phyloP scores from a whole-genome alignment of 495 filamentous ascomycete species.

The Penicillium lividum region DNA sequence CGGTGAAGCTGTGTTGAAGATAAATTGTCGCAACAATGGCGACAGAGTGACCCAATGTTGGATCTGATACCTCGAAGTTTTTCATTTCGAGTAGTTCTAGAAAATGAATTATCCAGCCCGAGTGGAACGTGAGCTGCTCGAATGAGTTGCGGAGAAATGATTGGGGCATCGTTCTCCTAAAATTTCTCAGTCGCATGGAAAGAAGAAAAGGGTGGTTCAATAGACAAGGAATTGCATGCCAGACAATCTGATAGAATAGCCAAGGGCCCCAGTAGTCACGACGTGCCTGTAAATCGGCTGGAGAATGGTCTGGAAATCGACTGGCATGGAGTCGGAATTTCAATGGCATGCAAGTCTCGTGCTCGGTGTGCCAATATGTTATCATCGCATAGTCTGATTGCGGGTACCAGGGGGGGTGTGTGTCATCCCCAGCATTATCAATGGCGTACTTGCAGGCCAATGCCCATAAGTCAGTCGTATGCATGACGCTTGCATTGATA shows the following conservation, averaged over 20 bases:
- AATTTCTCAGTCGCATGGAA: conserved; percentile 42
- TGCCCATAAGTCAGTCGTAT: conserved; percentile 42
- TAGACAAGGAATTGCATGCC: conserved; percentile 44
- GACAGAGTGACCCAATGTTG: conserved; percentile 34
- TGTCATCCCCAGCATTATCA: conserved; percentile 26
- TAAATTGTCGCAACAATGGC: conserved; percentile 37
- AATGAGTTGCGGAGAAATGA: conserved; percentile 40
- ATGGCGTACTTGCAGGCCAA: conserved; percentile 42
- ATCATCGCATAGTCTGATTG: conserved; percentile 45
- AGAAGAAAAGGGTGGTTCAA: conserved; percentile 48
- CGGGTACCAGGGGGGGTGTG: conserved; percentile 44
- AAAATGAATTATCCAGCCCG: conserved; percentile 35
- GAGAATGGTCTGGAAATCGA: conserved; percentile 36
- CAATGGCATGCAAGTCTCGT: conserved; percentile 45
- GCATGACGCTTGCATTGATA: conserved; percentile 37
- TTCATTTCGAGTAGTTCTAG: conserved; percentile 34
- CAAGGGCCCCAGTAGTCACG: conserved; percentile 33
- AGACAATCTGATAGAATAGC: conserved; percentile 45
- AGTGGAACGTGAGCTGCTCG: conserved; percentile 35
- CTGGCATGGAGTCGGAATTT: conserved; percentile 43
- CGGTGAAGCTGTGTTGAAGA: conserved; percentile 40
- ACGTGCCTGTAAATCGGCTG: conserved; percentile 33
- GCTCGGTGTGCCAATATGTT: conserved; percentile 43
- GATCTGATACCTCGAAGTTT: conserved; percentile 36
- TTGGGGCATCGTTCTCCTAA: conserved; percentile 41